A percentile compares a stretch with the other conserved stretches of the same genome.
phyloP scores from a whole-genome alignment of 176 grass and related monocot species.

The Triticum turgidum region DNA sequence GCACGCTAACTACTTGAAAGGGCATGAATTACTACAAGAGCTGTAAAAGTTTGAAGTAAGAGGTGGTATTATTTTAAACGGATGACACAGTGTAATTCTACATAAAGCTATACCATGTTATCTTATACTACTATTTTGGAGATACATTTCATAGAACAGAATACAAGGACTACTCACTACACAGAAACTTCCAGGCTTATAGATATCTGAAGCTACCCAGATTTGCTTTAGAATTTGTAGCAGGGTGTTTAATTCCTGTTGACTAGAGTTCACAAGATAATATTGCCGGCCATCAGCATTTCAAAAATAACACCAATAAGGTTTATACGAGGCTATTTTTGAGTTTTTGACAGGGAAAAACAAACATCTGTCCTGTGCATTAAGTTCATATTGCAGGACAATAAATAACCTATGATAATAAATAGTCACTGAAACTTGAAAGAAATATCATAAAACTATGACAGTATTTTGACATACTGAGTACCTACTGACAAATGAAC shows the following conservation, averaged over 20 bases:
- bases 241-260: background rate
- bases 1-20: background rate
- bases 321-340: background rate
- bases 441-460: background rate
- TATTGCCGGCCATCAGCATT: background rate
- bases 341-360: background rate
- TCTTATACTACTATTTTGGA: background rate
- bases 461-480: background rate
- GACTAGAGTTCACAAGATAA: background rate
- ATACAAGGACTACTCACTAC: background rate
- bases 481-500: background rate
- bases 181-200: background rate
- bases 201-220: background rate
- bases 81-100: background rate
- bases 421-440: background rate
- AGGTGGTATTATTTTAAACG: background rate
- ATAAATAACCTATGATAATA: background rate
- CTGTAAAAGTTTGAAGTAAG: background rate
- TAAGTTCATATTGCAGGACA: background rate
- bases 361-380: conserved; percentile 8
- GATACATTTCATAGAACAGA: background rate
- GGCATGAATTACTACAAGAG: background rate
- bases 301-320: conserved; percentile 5
- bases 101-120: background rate
- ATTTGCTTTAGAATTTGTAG: background rate